A percentile compares a stretch with the other conserved stretches of the same genome.
Conservation (phyloP, 2,329 filamentous ascomycete genomes). For the Cyclaneusma minus region DNA sequence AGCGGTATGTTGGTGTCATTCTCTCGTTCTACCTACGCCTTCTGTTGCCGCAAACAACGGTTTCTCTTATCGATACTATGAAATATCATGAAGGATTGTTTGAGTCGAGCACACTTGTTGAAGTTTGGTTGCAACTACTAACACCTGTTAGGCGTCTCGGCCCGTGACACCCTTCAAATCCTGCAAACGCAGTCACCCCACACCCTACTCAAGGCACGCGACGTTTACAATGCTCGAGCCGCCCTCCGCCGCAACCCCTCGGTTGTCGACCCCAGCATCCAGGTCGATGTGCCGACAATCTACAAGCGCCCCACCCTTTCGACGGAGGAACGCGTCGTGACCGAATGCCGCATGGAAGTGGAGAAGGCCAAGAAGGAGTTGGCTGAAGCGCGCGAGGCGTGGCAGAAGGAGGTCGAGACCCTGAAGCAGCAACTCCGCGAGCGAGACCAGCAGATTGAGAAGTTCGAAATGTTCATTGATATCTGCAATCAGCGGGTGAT, state of each 20-base stretch:
- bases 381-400: conserved; percentile 37
- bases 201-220: conserved; percentile 45
- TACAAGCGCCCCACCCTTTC: conserved; percentile 51
- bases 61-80: too few relatives aligned
- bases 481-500: conserved; percentile 54
- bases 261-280: conserved; percentile 36
- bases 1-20: conserved; percentile 32
- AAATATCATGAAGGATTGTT: too few relatives aligned
- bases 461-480: conserved; percentile 56
- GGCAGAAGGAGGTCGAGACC: conserved; percentile 39
- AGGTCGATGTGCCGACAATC: conserved; percentile 42
- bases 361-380: conserved; percentile 41
- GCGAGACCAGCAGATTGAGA: conserved; percentile 44
- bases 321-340: conserved; percentile 46
- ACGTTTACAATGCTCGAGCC: conserved; percentile 53
- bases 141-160: conserved; percentile 39
- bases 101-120: too few relatives aligned
- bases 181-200: conserved; percentile 48
- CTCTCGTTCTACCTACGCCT: conserved; percentile 1
- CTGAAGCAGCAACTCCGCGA: conserved; percentile 44
- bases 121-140: conserved; percentile 11
- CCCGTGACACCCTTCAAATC: conserved; percentile 50
- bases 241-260: conserved; percentile 50
- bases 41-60: conserved; percentile 6
- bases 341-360: conserved; percentile 44